These are phyloP conservation scores for Paraconiothyrium brasiliense DNA, from an alignment of 2,329 filamentous ascomycete genomes.

Conservation along the genomic window DNA sequence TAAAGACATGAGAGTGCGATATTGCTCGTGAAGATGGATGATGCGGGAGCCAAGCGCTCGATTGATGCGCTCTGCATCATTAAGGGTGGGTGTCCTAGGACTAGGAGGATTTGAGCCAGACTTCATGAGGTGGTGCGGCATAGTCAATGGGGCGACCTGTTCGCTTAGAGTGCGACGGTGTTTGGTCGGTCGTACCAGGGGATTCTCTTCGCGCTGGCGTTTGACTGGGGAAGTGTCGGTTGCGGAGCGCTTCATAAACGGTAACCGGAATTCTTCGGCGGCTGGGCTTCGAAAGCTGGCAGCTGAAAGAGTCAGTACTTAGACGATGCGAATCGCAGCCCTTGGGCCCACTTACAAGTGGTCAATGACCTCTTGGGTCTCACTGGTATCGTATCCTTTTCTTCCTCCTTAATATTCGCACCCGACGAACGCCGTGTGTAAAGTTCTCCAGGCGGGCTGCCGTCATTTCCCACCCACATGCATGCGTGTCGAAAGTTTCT, in stretches of 20 bases:
- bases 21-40: constrained; percentile 30
- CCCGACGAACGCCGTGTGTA: constrained; percentile 33
- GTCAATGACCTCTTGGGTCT: constrained; percentile 71
- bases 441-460: constrained; percentile 27
- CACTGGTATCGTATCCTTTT: constrained; percentile 35
- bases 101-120: constrained; percentile 26
- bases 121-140: constrained; percentile 12
- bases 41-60: constrained; percentile 31
- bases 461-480: constrained; percentile 37
- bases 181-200: constrained; percentile 25
- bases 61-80: constrained; percentile 30
- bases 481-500: constrained; percentile 41
- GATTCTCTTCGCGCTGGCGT: constrained; percentile 36
- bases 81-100: constrained; percentile 15
- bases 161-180: constrained; percentile 25
- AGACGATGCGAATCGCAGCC: neutral
- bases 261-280: constrained; percentile 20
- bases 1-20: constrained; percentile 5
- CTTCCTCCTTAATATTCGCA: constrained; percentile 21
- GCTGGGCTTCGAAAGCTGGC: constrained; percentile 7
- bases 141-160: constrained; percentile 26
- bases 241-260: constrained; percentile 29
- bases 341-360: constrained; percentile 66
- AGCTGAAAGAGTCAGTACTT: neutral
- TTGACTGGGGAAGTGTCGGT: constrained; percentile 31